A percentile compares a stretch with the other conserved stretches of the same genome.
phyloP scores from a whole-genome alignment of 495 filamentous ascomycete genomes.

The Lindgomyces ingoldianus region DNA sequence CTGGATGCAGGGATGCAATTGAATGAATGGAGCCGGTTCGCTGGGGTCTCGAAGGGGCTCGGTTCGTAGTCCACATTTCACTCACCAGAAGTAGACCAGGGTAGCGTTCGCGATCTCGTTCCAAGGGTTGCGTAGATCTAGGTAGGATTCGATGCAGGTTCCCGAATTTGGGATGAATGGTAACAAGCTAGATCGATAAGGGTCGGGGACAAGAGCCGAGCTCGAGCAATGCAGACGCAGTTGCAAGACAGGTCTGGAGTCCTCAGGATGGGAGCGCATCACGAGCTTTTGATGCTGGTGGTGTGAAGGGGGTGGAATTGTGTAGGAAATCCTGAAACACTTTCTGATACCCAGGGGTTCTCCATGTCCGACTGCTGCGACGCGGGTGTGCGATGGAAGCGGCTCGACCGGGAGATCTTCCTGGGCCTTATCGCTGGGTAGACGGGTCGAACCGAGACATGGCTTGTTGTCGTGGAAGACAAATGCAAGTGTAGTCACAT shows the following conservation, averaged over 20 bases:
- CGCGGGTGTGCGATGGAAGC: not conserved
- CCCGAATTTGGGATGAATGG: too few species aligned
- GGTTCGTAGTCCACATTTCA: conserved; percentile 34
- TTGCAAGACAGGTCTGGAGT: conserved; percentile 7
- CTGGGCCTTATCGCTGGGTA: not conserved
- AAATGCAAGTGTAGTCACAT: not conserved
- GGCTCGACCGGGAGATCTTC: not conserved
- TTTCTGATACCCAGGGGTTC: conserved; percentile 24
- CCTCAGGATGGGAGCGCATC: conserved; percentile 12
- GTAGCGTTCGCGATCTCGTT: too few species aligned
- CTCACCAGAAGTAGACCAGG: conserved; percentile 2
- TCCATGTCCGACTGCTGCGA: conserved; percentile 22
- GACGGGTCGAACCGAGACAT: not conserved
- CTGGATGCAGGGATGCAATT: conserved; percentile 22
- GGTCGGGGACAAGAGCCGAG: too few species aligned
- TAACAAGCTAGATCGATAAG: too few species aligned
- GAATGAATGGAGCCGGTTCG: conserved; percentile 24
- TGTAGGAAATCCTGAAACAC: conserved; percentile 8
- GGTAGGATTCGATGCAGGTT: too few species aligned
- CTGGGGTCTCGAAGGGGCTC: conserved; percentile 16
- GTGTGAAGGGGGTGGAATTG: conserved; percentile 21
- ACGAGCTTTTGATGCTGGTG: conserved; percentile 35
- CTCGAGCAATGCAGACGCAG: conserved; percentile 12
- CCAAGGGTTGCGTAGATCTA: too few species aligned
- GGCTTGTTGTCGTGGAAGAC: not conserved